Base-by-base conservation (phyloP, 2,329 filamentous ascomycete genomes). In the Grosmannia penicillata region DNA sequence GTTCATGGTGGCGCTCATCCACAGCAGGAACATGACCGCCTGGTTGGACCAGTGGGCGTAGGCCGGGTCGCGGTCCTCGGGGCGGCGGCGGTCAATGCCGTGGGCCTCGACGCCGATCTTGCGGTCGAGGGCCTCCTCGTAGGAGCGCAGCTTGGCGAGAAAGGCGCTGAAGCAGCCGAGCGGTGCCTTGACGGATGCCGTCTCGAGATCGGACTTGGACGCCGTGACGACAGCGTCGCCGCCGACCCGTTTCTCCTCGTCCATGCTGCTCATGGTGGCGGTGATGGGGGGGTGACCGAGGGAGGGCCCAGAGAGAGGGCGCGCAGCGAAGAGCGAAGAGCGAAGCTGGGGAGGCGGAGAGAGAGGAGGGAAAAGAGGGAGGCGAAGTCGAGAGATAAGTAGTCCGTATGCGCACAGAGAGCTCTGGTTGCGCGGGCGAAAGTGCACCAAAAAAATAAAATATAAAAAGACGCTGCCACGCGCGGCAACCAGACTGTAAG, bases 1-100 rank as follows among this genome's bases (percentile, higher is more conserved):
- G 48, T 70, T 69, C 59, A 69, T 62, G 1, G 63, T 68, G 9
- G 59, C 61, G 32, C 58, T 62, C 17, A 66, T 64, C 67, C 67
- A 71, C 40, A 71, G 54, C 41, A 68, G 50, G 10, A 63, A 65
- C 66, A 70, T 71, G 40, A 58, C 57, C 39, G 62, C 49, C 43
- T 61, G 59, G 47, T 62, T 61, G 17, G 52, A 54, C 54, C 54
- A 59, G 31, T 53, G 54, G 7, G 47, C 47, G 35, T 53, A 57
- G n/a, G 47, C 42, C 1, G 58, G 58, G 25, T 59, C 51, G 22
- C 53, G 52, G 30, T 66, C 58, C 49, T 66, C 60, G 25, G 65
- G 59, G 6, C 55, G 55, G 44, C 65, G 63, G 39, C 67, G 59
- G 9, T 53, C 52, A 33, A 68, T 59, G 31, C 61, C 63, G 35